Evolutionary conservation across 164 flowering plant genomes (phyloP), one percentile per base, ranked within the genome.

Genomic region (Magnolia kwangsiensis): DNA sequence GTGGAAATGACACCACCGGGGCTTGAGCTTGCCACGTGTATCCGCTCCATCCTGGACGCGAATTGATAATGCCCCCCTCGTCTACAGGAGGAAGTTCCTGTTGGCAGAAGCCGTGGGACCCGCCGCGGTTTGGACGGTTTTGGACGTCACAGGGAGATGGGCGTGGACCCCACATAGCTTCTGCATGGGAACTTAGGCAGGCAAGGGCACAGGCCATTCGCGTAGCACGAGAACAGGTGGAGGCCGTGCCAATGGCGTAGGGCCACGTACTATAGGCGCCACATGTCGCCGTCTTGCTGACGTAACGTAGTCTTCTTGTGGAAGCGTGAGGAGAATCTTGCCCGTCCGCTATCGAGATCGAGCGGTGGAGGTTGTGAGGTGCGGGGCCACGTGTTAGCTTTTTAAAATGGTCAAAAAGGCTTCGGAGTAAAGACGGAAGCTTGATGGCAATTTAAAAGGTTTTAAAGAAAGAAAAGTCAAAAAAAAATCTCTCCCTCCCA

Each of bases 241-340:
- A 76, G 50, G 55, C 72, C 78, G 27, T 66, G 4, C 24, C 13
- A 23, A 29, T 7, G 31, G 49, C 68, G 10, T 58, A 24, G 50
- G n/a, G 78, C 78, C 80, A 83, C 83, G 79, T 81, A 75, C 49
- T 58, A 76, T 82, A 79, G 83, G 81, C 80, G 84, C 68, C 0
- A 24, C 69, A 71, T 55, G 74, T 85, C 83, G 78, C 80, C 77
- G 78, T 79, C 82, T 63, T 1, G 50, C 8, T 81, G 78, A 83
- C 85, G 81, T 86, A 85, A 83, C 69, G 18, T 45, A n/a, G 31
- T 63, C 51, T 45, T 77, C 64, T 70, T 64, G 63, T 73, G 74
- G 65, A 65, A 14, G 1, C 18, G 0, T 13, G 0, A 7, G 68
- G 23, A 65, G 29, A 65, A 80, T 79, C 77, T 23, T 1, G 50